Evolutionary conservation across 345 rosid species (phyloP).

Genomic region (Gossypium thurberi): DNA sequence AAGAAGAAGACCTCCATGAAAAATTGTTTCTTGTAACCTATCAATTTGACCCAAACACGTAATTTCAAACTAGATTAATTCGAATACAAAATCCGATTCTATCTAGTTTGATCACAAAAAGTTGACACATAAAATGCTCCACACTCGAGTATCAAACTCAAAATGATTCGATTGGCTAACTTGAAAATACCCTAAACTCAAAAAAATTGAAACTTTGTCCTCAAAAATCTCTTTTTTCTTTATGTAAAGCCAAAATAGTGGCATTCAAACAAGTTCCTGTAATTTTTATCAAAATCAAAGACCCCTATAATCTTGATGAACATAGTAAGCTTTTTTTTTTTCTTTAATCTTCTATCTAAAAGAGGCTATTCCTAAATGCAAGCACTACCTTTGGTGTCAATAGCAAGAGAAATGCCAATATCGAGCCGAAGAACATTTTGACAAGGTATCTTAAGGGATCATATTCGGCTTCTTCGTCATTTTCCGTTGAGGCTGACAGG

Average conservation of each 20-base stretch:
- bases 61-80: too few relatives aligned
- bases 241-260: not conserved
- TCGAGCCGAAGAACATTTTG: conserved; percentile 70
- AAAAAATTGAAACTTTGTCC: not conserved
- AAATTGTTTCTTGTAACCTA: too few relatives aligned
- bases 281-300: not conserved
- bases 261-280: not conserved
- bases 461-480: conserved; percentile 36
- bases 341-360: conserved; percentile 15
- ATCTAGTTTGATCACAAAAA: too few relatives aligned
- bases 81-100: too few relatives aligned
- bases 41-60: too few relatives aligned
- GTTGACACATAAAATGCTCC: too few relatives aligned
- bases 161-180: too few relatives aligned
- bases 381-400: conserved; percentile 49
- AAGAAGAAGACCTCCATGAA: too few relatives aligned
- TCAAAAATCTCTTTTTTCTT: conserved; percentile 19
- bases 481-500: conserved; percentile 26
- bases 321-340: too few relatives aligned
- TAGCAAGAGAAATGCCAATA: conserved; percentile 63
- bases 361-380: conserved; percentile 58
- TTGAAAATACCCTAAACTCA: too few relatives aligned
- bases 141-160: too few relatives aligned
- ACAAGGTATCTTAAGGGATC: conserved; percentile 46
- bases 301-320: not conserved